These are phyloP conservation scores for Aspergillus piperis DNA, from an alignment of 2,329 filamentous ascomycete genomes.

Conservation along the genomic window DNA sequence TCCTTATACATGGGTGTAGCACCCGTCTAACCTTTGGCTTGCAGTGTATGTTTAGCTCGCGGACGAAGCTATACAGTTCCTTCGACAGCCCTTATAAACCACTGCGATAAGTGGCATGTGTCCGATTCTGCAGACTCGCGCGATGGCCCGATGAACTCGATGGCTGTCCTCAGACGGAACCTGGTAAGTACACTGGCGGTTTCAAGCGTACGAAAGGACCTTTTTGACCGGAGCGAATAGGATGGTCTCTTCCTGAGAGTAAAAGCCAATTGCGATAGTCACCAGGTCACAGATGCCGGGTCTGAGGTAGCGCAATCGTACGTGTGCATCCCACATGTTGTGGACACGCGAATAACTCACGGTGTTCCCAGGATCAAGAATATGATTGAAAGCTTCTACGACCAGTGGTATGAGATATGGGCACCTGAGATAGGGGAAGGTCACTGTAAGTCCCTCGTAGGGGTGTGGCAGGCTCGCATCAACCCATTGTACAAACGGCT, in stretches of 20 bases:
- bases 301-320: constrained; percentile 37
- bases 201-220: background rate
- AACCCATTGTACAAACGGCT: constrained; percentile 21
- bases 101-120: constrained; percentile 70
- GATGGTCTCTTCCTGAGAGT: constrained; percentile 37
- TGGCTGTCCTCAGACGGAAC: constrained; percentile 68
- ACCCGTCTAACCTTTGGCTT: background rate
- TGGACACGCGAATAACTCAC: constrained; percentile 12
- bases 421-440: constrained; percentile 58
- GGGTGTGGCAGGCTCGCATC: constrained; percentile 3
- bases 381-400: constrained; percentile 66
- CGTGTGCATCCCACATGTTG: background rate
- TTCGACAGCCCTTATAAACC: constrained; percentile 64
- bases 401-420: constrained; percentile 67
- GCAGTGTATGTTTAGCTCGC: constrained; percentile 66
- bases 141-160: constrained; percentile 71
- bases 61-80: constrained; percentile 70
- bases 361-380: constrained; percentile 50
- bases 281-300: constrained; percentile 34
- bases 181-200: constrained; percentile 49
- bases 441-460: constrained; percentile 43
- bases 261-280: constrained; percentile 40
- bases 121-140: constrained; percentile 64
- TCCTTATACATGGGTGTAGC: background rate
- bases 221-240: constrained; percentile 20